Conservation (phyloP, 2,329 filamentous ascomycete species). For the Colletotrichum sp. region DNA sequence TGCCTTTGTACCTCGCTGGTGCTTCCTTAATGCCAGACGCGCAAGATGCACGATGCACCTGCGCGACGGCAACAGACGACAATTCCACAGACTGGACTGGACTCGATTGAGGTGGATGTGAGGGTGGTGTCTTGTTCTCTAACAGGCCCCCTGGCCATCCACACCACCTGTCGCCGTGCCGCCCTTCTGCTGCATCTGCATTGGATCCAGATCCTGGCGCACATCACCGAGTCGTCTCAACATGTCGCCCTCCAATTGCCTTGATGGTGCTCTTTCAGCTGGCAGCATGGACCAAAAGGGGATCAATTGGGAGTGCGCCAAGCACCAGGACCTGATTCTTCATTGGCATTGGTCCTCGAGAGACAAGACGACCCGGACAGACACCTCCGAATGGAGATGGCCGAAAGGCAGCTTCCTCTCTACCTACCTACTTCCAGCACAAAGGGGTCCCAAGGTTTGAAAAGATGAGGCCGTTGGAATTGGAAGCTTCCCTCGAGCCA, state of each 20-base stretch:
- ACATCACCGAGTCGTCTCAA: background rate
- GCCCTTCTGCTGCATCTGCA: background rate
- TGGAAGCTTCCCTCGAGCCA: background rate
- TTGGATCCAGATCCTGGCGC: slow-evolving; percentile 5
- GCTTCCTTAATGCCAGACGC: background rate
- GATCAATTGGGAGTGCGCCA: background rate
- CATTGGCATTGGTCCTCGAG: background rate
- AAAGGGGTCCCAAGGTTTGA: background rate
- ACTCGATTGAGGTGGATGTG: background rate
- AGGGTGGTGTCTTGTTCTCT: background rate
- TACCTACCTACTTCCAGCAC: background rate
- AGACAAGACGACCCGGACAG: background rate
- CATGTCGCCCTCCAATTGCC: background rate
- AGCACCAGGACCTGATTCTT: background rate
- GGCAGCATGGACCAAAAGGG: background rate
- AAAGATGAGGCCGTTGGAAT: background rate
- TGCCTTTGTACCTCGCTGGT: background rate
- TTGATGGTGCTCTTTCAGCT: background rate
- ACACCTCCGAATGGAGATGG: background rate
- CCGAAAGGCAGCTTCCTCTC: background rate
- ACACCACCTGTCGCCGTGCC: background rate
- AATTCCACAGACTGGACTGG: background rate
- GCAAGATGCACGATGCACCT: background rate
- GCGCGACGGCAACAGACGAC: background rate
- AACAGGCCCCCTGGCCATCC: background rate